Evolutionary conservation across 2,329 filamentous ascomycete species (phyloP), one percentile per base, ranked within the genome.

Genomic region (Dactylonectria macrodidyma): DNA sequence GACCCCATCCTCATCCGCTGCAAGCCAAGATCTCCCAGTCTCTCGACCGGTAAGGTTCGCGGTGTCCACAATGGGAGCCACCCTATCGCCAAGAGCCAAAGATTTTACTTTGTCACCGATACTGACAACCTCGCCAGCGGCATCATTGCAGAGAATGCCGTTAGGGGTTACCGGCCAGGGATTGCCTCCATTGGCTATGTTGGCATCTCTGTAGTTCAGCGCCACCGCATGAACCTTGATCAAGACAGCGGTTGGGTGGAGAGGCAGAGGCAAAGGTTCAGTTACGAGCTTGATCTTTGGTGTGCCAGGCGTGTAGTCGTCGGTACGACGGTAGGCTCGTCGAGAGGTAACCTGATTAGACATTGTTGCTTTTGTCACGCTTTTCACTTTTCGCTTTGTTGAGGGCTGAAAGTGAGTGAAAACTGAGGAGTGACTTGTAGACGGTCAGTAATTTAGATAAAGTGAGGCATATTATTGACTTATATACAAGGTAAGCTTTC

Each of bases 1-100:
- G 2, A 82, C 80, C 0, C 84, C 84, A 64, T 85, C 83, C 58
- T 82, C 82, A 61, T 85, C 78, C 0, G 81, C 82, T 2, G 82
- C 83, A 5, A 85, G 74, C 83, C 83, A 85, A 2, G 80, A 81
- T 24, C 83, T 71, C 1, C 70, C 77, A 7, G 73, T 54, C 46
- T 82, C 78, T 8, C 80, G 78, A 0, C 79, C 81, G 0, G 81
- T 83, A 4, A 85, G 71, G 66, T 82, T 79, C 59, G 81, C 76
- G 0, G 81, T 81, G 62, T 83, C 80, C n/a, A 74, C 79, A 5
- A 80, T 80, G 4, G 82, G 81, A 2, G 77, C 73, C 6, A 81
- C 83, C 0, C 79, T 75, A 55, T 84, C 81, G 0, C 83, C 82
- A 3, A 79, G 50, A 1, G 44, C 61, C 9, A 84, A 69, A 2